Evolutionary conservation across 495 filamentous ascomycete species (phyloP).

Genomic region (Aspergillus saccharolyticus): DNA sequence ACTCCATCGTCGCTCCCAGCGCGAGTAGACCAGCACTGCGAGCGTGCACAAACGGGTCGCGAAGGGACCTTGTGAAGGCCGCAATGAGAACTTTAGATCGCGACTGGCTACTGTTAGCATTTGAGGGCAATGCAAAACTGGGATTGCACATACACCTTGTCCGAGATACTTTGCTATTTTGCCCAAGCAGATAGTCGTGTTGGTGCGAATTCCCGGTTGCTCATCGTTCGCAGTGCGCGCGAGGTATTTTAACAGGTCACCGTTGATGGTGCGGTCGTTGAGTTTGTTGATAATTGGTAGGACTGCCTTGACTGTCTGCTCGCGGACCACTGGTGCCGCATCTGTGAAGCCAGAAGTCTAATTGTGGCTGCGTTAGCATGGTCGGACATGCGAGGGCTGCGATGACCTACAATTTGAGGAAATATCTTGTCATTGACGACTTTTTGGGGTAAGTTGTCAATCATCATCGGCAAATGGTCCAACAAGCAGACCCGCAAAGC

Average conservation of each 20-base stretch:
- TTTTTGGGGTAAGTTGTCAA: slow-evolving; percentile 83
- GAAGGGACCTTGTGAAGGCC: slow-evolving; percentile 80
- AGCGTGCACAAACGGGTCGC: slow-evolving; percentile 92
- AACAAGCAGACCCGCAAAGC: slow-evolving; percentile 88
- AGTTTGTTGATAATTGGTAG: slow-evolving; percentile 80
- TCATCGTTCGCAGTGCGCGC: slow-evolving; percentile 97
- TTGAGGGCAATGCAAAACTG: neutral
- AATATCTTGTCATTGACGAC: slow-evolving; percentile 95
- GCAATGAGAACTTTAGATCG: slow-evolving; percentile 87
- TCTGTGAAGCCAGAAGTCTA: slow-evolving; percentile 90
- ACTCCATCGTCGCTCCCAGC: slow-evolving; percentile 74
- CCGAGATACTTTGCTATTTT: slow-evolving; percentile 91
- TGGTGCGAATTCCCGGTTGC: slow-evolving; percentile 94
- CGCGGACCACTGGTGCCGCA: slow-evolving; percentile 81
- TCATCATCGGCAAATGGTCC: slow-evolving; percentile 86
- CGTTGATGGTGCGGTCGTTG: slow-evolving; percentile 87
- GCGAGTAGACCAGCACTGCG: slow-evolving; percentile 85
- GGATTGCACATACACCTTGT: slow-evolving; percentile 47
- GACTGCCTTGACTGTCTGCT: slow-evolving; percentile 92
- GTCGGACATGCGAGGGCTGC: slow-evolving; percentile 3
- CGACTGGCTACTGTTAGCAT: slow-evolving; percentile 42
- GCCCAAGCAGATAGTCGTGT: slow-evolving; percentile 94
- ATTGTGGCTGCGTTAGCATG: slow-evolving; percentile 10
- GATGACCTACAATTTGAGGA: slow-evolving; percentile 69
- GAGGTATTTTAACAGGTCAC: slow-evolving; percentile 82